These are phyloP conservation scores for Clarireedia monteithiana DNA, from an alignment of 2,329 filamentous ascomycete genomes.

Conservation along the genomic window DNA sequence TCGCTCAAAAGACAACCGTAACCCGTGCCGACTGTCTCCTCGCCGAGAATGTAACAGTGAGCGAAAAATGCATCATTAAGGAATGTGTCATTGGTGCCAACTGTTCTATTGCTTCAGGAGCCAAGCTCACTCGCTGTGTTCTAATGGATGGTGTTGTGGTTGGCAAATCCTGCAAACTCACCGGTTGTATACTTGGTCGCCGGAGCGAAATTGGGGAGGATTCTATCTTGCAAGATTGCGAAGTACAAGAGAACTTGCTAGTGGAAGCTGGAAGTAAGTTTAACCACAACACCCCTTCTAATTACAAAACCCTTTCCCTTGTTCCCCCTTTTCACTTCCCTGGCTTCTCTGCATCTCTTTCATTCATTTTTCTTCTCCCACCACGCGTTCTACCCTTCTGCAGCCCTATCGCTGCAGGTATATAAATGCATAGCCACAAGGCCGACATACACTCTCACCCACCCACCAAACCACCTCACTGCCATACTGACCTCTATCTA, in stretches of 20 bases:
- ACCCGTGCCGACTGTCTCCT: constrained; percentile 76
- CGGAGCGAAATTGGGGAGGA: constrained; percentile 77
- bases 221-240: constrained; percentile 75
- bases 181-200: constrained; percentile 78
- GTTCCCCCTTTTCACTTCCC: no score
- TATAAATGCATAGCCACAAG: no score
- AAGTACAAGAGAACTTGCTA: constrained; percentile 84
- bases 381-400: background rate
- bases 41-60: constrained; percentile 80
- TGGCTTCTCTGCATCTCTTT: background rate
- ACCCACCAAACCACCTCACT: background rate
- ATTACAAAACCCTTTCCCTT: no score
- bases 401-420: no score
- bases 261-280: constrained; percentile 69
- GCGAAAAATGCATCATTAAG: constrained; percentile 87
- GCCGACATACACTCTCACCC: no score
- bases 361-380: background rate
- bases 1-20: constrained; percentile 75
- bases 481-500: constrained; percentile 26
- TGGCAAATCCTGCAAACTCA: constrained; percentile 76
- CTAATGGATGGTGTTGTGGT: constrained; percentile 89
- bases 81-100: constrained; percentile 82
- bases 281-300: background rate
- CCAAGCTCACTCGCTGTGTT: constrained; percentile 76
- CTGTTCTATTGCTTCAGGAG: constrained; percentile 80